Percentiles rank a stretch among this genome's conserved stretches.
Conservation (phyloP, 768 basidiomycete species). For the Collybia sordida region DNA sequence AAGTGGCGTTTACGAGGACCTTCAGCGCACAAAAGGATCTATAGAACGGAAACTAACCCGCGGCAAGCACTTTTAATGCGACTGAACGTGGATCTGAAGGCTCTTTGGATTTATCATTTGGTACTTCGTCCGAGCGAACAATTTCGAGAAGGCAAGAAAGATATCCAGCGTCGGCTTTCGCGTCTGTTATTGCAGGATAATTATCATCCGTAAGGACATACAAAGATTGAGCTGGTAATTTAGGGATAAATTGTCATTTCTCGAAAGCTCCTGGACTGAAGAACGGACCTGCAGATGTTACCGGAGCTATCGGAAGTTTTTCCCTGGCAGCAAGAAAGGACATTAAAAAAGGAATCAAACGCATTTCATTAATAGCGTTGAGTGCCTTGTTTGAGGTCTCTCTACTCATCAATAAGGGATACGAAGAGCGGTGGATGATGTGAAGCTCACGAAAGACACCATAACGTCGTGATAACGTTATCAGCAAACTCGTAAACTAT, state of each 20-base stretch:
- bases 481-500: slow-evolving; percentile 87
- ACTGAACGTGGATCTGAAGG: slow-evolving; percentile 45
- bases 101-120: slow-evolving; percentile 41
- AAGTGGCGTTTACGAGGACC: background rate
- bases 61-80: slow-evolving; percentile 64
- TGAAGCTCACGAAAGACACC: slow-evolving; percentile 88
- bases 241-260: slow-evolving; percentile 3
- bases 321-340: slow-evolving; percentile 79
- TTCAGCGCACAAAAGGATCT: background rate
- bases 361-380: slow-evolving; percentile 79
- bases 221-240: slow-evolving; percentile 74
- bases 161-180: slow-evolving; percentile 61
- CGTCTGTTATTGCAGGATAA: slow-evolving; percentile 61
- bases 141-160: slow-evolving; percentile 67
- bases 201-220: slow-evolving; percentile 96
- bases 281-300: slow-evolving; percentile 74
- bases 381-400: slow-evolving; percentile 94
- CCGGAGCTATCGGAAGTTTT: slow-evolving; percentile 66
- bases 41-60: slow-evolving; percentile 45
- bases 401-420: slow-evolving; percentile 40
- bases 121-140: slow-evolving; percentile 35
- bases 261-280: background rate
- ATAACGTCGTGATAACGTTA: slow-evolving; percentile 88
- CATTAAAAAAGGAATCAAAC: slow-evolving; percentile 82
- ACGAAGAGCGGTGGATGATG: background rate